Evolutionary conservation across 495 filamentous ascomycete genomes (phyloP).

Genomic region (Lasiosphaeria hispida): DNA sequence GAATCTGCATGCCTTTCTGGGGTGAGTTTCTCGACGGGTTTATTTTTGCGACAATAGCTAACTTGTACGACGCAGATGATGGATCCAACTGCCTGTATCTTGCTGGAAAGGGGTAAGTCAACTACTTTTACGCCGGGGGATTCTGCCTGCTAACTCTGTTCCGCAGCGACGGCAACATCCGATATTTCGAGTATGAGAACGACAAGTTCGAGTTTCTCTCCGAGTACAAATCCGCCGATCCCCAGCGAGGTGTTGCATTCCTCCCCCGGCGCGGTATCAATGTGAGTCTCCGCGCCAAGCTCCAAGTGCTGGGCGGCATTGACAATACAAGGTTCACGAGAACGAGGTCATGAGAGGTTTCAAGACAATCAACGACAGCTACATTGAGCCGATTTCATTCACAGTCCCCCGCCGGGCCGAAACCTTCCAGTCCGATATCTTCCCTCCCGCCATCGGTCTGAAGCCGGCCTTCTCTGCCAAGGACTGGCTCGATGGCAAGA

Average conservation of each 20-base stretch:
- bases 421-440: constrained; percentile 96
- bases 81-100: constrained; percentile 89
- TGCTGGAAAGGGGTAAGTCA: constrained; percentile 89
- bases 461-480: constrained; percentile 74
- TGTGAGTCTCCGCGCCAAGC: constrained; percentile 42
- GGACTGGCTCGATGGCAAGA: constrained; percentile 86
- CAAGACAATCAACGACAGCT: constrained; percentile 92
- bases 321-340: constrained; percentile 66
- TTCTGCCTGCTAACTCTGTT: background rate
- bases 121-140: background rate
- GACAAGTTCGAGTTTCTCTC: constrained; percentile 96
- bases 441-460: constrained; percentile 72
- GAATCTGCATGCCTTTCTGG: constrained; percentile 99
- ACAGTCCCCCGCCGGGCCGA: constrained; percentile 94
- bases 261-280: constrained; percentile 93
- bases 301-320: constrained; percentile 4
- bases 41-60: constrained; percentile 21
- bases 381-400: constrained; percentile 96
- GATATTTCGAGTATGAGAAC: constrained; percentile 95
- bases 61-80: constrained; percentile 56
- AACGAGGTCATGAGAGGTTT: constrained; percentile 94
- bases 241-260: constrained; percentile 92
- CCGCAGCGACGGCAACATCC: constrained; percentile 90
- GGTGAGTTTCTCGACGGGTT: constrained; percentile 39
- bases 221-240: constrained; percentile 92